Conservation (phyloP, 2,329 filamentous ascomycete species). For the Colletotrichum gigasporum region DNA sequence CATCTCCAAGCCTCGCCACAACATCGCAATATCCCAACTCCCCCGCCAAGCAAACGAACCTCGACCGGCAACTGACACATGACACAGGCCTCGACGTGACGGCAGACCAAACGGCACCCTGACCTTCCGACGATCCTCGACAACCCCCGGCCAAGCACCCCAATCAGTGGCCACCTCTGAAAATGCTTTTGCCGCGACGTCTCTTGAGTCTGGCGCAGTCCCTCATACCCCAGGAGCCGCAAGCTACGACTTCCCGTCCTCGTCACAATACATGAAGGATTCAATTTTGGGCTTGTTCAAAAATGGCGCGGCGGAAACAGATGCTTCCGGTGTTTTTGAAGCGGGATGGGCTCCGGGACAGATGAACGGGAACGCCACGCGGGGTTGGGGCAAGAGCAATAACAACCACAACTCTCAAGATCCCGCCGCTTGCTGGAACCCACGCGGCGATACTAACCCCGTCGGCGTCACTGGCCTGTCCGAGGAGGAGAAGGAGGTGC, state of each 20-base stretch:
- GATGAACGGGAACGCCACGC: constrained; percentile 68
- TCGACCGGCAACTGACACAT: not conserved
- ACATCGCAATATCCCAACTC: not conserved
- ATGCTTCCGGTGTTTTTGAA: constrained; percentile 73
- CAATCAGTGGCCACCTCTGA: constrained; percentile 48
- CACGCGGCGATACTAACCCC: constrained; percentile 73
- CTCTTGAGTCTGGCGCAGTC: constrained; percentile 37
- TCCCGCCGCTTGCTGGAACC: constrained; percentile 93
- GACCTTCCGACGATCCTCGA: constrained; percentile 72
- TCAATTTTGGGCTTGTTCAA: constrained; percentile 81
- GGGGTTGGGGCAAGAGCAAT: constrained; percentile 80
- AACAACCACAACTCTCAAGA: constrained; percentile 81
- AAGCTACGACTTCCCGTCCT: constrained; percentile 41
- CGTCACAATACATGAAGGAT: constrained; percentile 79
- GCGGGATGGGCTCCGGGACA: constrained; percentile 82
- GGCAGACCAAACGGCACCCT: constrained; percentile 70
- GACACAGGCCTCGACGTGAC: constrained; percentile 64
- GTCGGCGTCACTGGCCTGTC: constrained; percentile 78
- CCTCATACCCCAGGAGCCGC: constrained; percentile 49
- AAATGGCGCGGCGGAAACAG: constrained; percentile 50
- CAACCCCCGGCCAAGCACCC: constrained; percentile 58
- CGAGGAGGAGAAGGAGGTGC: constrained; percentile 67
- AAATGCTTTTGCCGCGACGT: constrained; percentile 42
- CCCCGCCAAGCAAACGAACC: not conserved
- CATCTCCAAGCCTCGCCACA: constrained; percentile 9